Evolutionary conservation across 257 asterid genomes (phyloP).

Genomic region (Verbena officinalis): DNA sequence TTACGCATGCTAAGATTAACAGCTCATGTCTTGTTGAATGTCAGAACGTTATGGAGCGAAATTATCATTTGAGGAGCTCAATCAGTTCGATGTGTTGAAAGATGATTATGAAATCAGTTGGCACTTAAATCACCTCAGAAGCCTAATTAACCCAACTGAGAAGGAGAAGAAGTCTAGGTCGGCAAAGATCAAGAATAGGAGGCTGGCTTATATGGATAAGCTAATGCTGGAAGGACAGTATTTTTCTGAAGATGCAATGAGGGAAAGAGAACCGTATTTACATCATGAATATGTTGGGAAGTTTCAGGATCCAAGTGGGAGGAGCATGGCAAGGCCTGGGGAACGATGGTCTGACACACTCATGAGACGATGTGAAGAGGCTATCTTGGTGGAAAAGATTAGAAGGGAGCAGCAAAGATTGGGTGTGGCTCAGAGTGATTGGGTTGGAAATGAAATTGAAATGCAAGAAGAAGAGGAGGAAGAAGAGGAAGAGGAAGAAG

Average conservation of each 20-base stretch:
- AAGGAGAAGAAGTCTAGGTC: conserved; percentile 70
- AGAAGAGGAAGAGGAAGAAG: conserved; percentile 46
- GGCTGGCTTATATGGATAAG: conserved; percentile 87
- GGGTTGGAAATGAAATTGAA: conserved; percentile 73
- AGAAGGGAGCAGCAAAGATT: conserved; percentile 83
- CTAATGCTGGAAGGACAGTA: conserved; percentile 63
- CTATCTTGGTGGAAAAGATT: conserved; percentile 73
- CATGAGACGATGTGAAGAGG: conserved; percentile 86
- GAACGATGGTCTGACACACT: conserved; percentile 97
- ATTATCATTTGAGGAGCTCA: conserved; percentile 67
- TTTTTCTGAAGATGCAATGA: conserved; percentile 96
- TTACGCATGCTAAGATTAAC: background rate
- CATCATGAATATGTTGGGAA: conserved; percentile 90
- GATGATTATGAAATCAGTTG: conserved; percentile 88
- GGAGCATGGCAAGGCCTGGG: conserved; percentile 97
- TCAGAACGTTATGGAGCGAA: conserved; percentile 87
- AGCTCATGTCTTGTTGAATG: conserved; percentile 11
- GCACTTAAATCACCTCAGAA: conserved; percentile 76
- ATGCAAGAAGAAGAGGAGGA: conserved; percentile 44
- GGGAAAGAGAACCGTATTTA: conserved; percentile 94
- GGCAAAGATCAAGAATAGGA: conserved; percentile 72
- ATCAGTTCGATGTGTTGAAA: conserved; percentile 63
- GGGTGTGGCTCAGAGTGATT: conserved; percentile 85
- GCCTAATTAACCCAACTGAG: conserved; percentile 68
- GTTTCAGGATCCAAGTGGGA: conserved; percentile 88